Evolutionary conservation across 306 rosid species (phyloP), one percentile per base, ranked within the genome.

Genomic region (Vicia faba): DNA sequence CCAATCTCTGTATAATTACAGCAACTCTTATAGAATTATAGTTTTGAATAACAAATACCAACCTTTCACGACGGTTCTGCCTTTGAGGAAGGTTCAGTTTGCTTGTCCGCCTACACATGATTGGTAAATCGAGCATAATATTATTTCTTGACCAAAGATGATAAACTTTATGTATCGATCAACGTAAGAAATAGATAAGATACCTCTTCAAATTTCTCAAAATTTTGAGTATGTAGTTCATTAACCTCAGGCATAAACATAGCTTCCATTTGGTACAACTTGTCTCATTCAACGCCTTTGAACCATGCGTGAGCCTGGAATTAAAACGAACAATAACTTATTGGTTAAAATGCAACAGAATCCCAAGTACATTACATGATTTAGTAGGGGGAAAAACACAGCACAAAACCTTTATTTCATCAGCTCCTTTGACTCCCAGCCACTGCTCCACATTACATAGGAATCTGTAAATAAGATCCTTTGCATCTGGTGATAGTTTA

Each of bases 41-140:
- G 61, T 56, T 56, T 60, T 62, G 18, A 77, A 64, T 54, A 54
- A 76, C 64, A 76, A 51, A 73, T 26, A 84, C 89, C 70, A 74
- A 95, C 99, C 99, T 95, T 90, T 82, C 97, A 88, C 99, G 97
- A 95, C 11, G 99, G 99, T 65, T 97, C 99, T 49, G 96, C 75
- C 71, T 82, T 90, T 57, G 97, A 73, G 69, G 96, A 86, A 28
- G 91, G 61, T 56, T 84, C 91, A 79, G 77, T 88, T 84, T 85
- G 77, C 74, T 62, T 82, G 71, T 90, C 97, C 70, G 67, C 84
- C 99, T 95, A 61, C 65, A 62, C 38, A 65, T 51, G 66, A 83
- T 61, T 39, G 54, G 67, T 26, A 60, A 79, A 64, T 29, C 35
- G 33, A 64, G 39, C 62, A 74, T 67, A 56, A 71, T 60, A 64